Conservation (phyloP, 495 filamentous ascomycete genomes). For the Parathielavia hyrcaniae region DNA sequence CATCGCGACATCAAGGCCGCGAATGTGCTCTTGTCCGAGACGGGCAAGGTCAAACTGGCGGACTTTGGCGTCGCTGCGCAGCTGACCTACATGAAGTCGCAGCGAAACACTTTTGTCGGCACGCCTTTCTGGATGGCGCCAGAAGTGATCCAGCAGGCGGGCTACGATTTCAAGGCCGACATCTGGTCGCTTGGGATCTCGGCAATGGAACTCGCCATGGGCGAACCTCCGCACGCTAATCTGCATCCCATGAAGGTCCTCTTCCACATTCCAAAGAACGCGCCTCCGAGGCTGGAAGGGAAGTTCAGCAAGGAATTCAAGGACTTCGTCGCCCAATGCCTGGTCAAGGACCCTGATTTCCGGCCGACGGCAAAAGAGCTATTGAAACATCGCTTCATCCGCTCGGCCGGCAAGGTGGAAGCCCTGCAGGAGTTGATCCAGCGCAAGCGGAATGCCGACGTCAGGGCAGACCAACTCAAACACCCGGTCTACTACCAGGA, state of each 20-base stretch:
- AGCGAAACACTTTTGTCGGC: constrained; percentile 97
- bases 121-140: constrained; percentile 99
- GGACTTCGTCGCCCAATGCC: constrained; percentile 83
- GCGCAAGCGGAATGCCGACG: constrained; percentile 73
- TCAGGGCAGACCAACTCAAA: constrained; percentile 51
- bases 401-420: constrained; percentile 75
- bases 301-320: constrained; percentile 85
- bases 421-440: constrained; percentile 80
- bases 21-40: constrained; percentile 78
- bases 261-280: constrained; percentile 92
- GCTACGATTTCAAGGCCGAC: constrained; percentile 95
- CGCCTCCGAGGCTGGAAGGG: constrained; percentile 79
- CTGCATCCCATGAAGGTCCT: constrained; percentile 98
- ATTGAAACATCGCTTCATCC: constrained; percentile 84
- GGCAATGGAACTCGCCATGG: constrained; percentile 85
- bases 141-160: constrained; percentile 93
- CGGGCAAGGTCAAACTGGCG: constrained; percentile 91
- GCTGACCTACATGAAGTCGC: constrained; percentile 93
- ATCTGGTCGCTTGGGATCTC: constrained; percentile 98
- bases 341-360: constrained; percentile 82
- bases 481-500: constrained; percentile 84
- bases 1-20: constrained; percentile 97
- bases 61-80: constrained; percentile 98
- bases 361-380: constrained; percentile 82
- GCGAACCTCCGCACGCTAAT: constrained; percentile 85